Conservation (phyloP, 2,329 filamentous ascomycete species). For the Incumbomyces delicatus region DNA sequence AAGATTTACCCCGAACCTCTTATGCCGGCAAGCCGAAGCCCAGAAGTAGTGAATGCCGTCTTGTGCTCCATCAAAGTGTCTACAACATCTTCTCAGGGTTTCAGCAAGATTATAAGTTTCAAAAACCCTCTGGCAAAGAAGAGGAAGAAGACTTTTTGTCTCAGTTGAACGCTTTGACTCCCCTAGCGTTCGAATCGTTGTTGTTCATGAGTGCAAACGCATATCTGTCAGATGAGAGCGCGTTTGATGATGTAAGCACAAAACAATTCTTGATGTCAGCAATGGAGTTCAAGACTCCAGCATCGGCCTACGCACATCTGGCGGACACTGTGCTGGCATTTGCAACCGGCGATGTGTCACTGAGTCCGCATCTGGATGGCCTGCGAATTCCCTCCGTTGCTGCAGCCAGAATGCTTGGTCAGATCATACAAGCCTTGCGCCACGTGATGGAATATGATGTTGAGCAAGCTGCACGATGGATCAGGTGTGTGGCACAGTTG, state of each 20-base stretch:
- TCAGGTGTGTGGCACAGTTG: conserved; percentile 65
- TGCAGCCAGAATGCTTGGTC: conserved; percentile 28
- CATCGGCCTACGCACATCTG: conserved; percentile 51
- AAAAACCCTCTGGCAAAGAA: background rate
- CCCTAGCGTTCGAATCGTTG: conserved; percentile 18
- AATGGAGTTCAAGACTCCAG: conserved; percentile 18
- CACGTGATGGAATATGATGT: conserved; percentile 47
- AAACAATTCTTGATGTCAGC: conserved; percentile 43
- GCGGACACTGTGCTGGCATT: conserved; percentile 51
- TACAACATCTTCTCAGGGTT: conserved; percentile 11
- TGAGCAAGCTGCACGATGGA: conserved; percentile 60
- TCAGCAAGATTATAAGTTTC: background rate
- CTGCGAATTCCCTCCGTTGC: conserved; percentile 19
- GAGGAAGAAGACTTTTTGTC: conserved; percentile 3
- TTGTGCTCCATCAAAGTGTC: conserved; percentile 13
- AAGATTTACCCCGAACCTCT: conserved; percentile 16
- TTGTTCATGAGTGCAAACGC: conserved; percentile 11
- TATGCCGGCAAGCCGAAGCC: conserved; percentile 6
- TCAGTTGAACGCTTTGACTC: conserved; percentile 12
- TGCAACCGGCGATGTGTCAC: background rate
- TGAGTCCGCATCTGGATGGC: background rate
- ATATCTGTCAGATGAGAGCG: background rate
- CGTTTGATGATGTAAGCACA: conserved; percentile 44
- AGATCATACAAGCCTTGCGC: conserved; percentile 62
- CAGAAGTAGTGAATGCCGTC: conserved; percentile 9